phyloP scores from a whole-genome alignment of 169 alveolate genomes.

The Pseudocohnilembus persalinus region DNA sequence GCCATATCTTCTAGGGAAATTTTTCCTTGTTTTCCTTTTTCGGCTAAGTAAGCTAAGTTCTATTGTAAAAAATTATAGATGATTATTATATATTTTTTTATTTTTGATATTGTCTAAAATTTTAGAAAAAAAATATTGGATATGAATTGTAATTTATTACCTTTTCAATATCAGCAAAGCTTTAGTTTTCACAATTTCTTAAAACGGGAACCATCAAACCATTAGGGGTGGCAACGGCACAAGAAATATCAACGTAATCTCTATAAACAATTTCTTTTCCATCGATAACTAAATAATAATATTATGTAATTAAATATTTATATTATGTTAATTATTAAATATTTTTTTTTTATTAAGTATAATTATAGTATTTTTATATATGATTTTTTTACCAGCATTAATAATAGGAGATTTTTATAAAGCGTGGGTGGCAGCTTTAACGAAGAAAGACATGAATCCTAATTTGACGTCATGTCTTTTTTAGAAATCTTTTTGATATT shows the following conservation, averaged over 20 bases:
- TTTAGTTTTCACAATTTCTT: constrained; percentile 88
- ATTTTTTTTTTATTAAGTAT: too few species aligned
- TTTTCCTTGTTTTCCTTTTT: constrained; percentile 90
- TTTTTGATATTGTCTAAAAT: background rate
- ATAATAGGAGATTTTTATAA: constrained; percentile 74
- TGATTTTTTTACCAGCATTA: constrained; percentile 52
- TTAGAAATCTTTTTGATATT: constrained; percentile 55
- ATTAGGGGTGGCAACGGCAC: constrained; percentile 97
- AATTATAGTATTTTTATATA: too few species aligned
- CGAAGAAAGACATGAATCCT: constrained; percentile 81
- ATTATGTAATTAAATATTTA: background rate
- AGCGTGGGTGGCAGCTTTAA: constrained; percentile 73
- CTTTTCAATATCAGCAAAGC: constrained; percentile 88
- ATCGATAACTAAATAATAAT: constrained; percentile 54
- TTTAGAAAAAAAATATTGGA: background rate
- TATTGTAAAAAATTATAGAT: constrained; percentile 10
- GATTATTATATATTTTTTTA: background rate
- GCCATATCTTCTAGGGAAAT: constrained; percentile 93
- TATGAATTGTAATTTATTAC: constrained; percentile 30
- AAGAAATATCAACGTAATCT: constrained; percentile 93
- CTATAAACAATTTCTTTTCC: constrained; percentile 89
- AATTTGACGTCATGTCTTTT: constrained; percentile 79
- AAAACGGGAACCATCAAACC: constrained; percentile 96
- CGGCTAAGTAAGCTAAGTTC: constrained; percentile 83
- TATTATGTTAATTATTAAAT: background rate